Percentiles rank a stretch among this genome's conserved stretches.
phyloP scores from a whole-genome alignment of 176 grass and related monocot species.

The Sorghum bicolor region Sorghum_bicolor_NCBIv3 NC_012879.2:59378001-59378500 shows the following conservation, averaged over 20 bases:
- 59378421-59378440: slow-evolving; percentile 62
- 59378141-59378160: neutral
- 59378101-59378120: neutral
- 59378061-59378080: slow-evolving; percentile 4
- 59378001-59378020: neutral
- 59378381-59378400: slow-evolving; percentile 55
- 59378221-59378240: neutral
- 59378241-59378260: neutral
- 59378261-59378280: slow-evolving; percentile 14
- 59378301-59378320: neutral
- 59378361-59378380: slow-evolving; percentile 2
- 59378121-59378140: neutral
- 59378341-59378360: slow-evolving; percentile 21
- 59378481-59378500: slow-evolving; percentile 69
- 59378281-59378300: neutral
- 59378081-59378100: neutral
- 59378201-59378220: slow-evolving; percentile 11
- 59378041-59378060: neutral
- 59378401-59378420: slow-evolving; percentile 78
- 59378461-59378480: slow-evolving; percentile 87
- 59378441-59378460: slow-evolving; percentile 84
- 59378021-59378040: neutral
- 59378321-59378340: slow-evolving; percentile 11
- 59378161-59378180: neutral
- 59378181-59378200: neutral